Evolutionary conservation across 176 grass and related monocot species (phyloP).

Genomic region (Eleusine coracana): DNA sequence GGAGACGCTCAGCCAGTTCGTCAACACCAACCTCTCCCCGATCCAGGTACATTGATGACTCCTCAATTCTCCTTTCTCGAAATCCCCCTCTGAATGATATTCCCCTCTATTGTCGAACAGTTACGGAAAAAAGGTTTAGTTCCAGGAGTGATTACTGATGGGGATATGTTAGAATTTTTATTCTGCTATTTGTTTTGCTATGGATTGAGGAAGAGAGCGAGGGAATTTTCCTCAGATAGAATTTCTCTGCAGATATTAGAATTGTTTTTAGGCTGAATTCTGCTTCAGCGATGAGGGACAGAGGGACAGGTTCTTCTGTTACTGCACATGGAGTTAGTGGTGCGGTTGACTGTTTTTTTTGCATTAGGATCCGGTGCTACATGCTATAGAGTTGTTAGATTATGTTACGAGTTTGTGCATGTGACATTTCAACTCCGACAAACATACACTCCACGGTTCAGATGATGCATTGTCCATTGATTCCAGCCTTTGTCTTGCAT

Average conservation of each 20-base stretch:
- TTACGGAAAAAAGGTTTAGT: not conserved
- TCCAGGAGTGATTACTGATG: not conserved
- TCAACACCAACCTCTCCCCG: constrained; percentile 65
- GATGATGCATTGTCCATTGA: constrained; percentile 14
- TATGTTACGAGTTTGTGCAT: constrained; percentile 1
- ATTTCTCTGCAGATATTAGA: not conserved
- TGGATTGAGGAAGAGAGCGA: not conserved
- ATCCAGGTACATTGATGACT: constrained; percentile 53
- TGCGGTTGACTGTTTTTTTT: not conserved
- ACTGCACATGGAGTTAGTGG: constrained; percentile 19
- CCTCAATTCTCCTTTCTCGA: not conserved
- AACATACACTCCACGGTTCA: not conserved
- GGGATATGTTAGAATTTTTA: not conserved
- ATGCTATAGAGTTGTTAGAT: not conserved
- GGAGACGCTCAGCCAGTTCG: constrained; percentile 63
- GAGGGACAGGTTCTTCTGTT: not conserved
- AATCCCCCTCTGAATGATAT: not conserved
- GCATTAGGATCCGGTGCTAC: not conserved
- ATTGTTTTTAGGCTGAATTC: constrained; percentile 2
- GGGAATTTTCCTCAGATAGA: not conserved
- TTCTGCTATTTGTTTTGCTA: not conserved
- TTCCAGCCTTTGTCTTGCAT: not conserved
- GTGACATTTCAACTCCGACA: not conserved
- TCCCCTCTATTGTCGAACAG: not conserved
- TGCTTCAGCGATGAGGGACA: not conserved